Conservation (phyloP, 2,329 filamentous ascomycete genomes). For the Fusarium mangiferae region DNA sequence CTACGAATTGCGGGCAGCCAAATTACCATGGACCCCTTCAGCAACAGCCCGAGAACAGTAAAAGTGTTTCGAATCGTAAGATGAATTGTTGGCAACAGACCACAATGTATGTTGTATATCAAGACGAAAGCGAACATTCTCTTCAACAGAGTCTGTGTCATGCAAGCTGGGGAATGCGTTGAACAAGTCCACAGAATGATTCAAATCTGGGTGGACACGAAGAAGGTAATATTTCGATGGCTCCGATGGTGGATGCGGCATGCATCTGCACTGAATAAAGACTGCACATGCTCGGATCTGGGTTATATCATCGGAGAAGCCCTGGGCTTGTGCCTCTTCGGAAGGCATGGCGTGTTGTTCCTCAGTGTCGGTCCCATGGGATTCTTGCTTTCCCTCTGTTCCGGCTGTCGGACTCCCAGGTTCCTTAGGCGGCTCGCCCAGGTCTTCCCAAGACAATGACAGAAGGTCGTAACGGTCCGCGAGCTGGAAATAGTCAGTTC, state of each 20-base stretch:
- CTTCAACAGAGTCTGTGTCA: neutral
- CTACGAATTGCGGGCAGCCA: neutral
- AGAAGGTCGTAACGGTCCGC: neutral
- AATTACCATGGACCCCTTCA: neutral
- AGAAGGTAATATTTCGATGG: neutral
- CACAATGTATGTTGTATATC: rapidly evolving
- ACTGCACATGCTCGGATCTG: neutral
- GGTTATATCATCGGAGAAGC: neutral
- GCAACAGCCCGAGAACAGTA: neutral
- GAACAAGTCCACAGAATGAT: neutral
- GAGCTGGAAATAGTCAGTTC: neutral
- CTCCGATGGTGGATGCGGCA: no score
- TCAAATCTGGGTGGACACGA: neutral
- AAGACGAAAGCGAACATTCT: neutral
- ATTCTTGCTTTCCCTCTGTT: neutral
- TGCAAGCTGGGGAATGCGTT: neutral
- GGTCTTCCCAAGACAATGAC: neutral
- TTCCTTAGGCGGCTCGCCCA: neutral
- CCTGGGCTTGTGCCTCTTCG: neutral
- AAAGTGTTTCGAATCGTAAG: neutral
- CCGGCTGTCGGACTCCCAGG: neutral
- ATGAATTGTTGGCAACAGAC: neutral
- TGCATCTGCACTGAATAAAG: neutral
- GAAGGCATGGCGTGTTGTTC: no score
- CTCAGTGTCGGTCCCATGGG: neutral